Conservation (phyloP, 1,284 basidiomycete species). For the Neotropicomus parvogracilis region DNA sequence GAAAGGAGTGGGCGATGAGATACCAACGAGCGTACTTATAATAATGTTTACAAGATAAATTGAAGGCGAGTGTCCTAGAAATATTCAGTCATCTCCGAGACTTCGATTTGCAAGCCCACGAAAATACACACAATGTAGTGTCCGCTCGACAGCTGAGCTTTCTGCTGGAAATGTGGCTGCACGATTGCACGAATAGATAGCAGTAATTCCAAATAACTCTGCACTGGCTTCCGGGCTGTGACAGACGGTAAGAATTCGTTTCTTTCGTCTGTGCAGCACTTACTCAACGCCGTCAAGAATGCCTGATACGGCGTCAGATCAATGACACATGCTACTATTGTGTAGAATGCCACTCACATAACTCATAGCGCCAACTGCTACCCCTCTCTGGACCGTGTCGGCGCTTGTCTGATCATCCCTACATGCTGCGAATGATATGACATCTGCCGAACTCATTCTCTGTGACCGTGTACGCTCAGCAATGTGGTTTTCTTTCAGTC, state of each 20-base stretch:
- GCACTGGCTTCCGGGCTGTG: slow-evolving; percentile 56
- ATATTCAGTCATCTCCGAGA: slow-evolving; percentile 9
- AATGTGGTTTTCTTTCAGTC: slow-evolving; percentile 50
- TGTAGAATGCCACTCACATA: slow-evolving; percentile 39
- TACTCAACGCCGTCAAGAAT: slow-evolving; percentile 60
- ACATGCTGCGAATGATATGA: slow-evolving; percentile 71
- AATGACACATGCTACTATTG: neutral
- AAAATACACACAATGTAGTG: slow-evolving; percentile 58
- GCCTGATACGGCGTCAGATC: slow-evolving; percentile 44
- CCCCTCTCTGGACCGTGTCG: slow-evolving; percentile 48
- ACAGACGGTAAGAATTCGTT: slow-evolving; percentile 3
- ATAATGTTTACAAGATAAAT: slow-evolving; percentile 26
- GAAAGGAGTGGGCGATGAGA: neutral
- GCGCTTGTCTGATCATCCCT: slow-evolving; percentile 74
- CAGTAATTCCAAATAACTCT: slow-evolving; percentile 74
- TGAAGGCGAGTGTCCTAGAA: slow-evolving; percentile 26
- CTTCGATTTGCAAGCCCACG: neutral
- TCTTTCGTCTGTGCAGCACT: slow-evolving; percentile 17
- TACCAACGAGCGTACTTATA: neutral
- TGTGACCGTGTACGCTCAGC: slow-evolving; percentile 32
- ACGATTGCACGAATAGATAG: slow-evolving; percentile 62
- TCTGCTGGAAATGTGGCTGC: slow-evolving; percentile 69
- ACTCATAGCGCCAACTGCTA: slow-evolving; percentile 72
- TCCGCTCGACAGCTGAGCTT: slow-evolving; percentile 73
- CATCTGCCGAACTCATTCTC: slow-evolving; percentile 45